These are phyloP conservation scores for Aphanocladium album DNA, from an alignment of 2,329 filamentous ascomycete genomes.

Conservation along the genomic window DNA sequence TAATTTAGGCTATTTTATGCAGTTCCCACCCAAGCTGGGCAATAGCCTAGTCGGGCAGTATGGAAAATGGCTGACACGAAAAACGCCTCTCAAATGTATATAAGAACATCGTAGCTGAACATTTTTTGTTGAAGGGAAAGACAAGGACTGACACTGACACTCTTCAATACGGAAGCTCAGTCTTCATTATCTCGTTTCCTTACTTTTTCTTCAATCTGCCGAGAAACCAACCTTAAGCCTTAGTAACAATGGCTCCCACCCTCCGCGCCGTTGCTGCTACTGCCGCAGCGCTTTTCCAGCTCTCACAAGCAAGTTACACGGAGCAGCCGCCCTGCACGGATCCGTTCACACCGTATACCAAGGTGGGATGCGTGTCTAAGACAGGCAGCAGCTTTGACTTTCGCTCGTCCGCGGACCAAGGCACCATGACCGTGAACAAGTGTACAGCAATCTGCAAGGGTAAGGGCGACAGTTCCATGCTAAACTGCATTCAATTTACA, in stretches of 20 bases:
- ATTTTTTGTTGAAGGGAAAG: no score
- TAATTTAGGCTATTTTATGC: background rate
- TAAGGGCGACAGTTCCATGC: constrained; percentile 15
- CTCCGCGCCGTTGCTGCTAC: background rate
- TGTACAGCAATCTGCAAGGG: constrained; percentile 47
- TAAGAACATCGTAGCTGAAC: no score
- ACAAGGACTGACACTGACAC: background rate
- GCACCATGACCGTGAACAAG: constrained; percentile 42
- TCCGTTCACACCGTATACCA: constrained; percentile 42
- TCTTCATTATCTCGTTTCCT: background rate
- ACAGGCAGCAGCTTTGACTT: constrained; percentile 30
- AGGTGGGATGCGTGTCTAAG: constrained; percentile 39
- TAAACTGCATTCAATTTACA: background rate
- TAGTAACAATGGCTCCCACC: background rate
- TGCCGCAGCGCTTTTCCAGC: background rate
- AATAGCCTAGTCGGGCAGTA: background rate
- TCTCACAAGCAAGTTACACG: background rate
- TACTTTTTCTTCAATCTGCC: background rate
- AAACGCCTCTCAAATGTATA: background rate
- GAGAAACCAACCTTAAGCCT: background rate
- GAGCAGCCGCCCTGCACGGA: constrained; percentile 38
- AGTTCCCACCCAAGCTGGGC: background rate
- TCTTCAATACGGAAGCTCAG: background rate
- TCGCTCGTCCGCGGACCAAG: constrained; percentile 32
- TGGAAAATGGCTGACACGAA: background rate